Percentiles rank a stretch among this genome's conserved stretches.
Conservation (phyloP, 75 land plant species). For the Cupressus sempervirens region DNA sequence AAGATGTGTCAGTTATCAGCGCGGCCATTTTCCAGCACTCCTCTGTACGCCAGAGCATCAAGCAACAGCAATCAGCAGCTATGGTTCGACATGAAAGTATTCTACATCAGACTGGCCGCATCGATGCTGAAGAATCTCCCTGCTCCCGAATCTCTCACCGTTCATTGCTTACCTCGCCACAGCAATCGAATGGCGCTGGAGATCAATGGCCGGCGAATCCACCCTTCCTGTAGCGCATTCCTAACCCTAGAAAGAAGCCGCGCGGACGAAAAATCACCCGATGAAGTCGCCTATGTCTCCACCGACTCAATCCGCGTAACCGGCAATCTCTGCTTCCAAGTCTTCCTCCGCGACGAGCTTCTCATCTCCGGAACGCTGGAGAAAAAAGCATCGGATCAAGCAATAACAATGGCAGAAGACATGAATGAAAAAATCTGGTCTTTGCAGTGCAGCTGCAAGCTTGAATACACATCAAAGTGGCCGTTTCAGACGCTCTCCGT, state of each 20-base stretch:
- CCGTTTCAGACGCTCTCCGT: conserved; percentile 32
- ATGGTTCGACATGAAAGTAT: conserved; percentile 10
- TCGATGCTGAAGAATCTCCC: conserved; percentile 20
- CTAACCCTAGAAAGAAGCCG: conserved; percentile 66
- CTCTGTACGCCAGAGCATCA: neutral
- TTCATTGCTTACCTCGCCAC: conserved; percentile 43
- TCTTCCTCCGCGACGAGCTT: conserved; percentile 40
- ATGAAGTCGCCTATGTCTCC: conserved; percentile 68
- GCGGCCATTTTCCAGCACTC: neutral
- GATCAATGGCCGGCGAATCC: conserved; percentile 66
- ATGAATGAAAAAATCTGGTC: conserved; percentile 33
- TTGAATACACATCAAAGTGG: conserved; percentile 10
- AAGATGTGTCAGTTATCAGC: neutral
- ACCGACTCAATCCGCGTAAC: conserved; percentile 57
- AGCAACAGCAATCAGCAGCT: neutral
- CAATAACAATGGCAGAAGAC: conserved; percentile 8
- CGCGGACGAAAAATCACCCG: conserved; percentile 36
- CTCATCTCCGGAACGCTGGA: conserved; percentile 60
- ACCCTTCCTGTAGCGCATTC: conserved; percentile 55
- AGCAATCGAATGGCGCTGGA: conserved; percentile 55
- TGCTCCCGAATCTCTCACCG: conserved; percentile 43
- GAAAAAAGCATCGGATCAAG: conserved; percentile 27
- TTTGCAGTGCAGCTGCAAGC: conserved; percentile 46
- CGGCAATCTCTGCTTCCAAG: conserved; percentile 59
- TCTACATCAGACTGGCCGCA: neutral